Evolutionary conservation across 2,329 filamentous ascomycete genomes (phyloP), one percentile per base, ranked within the genome.

Genomic region (Penicillium griseofulvum): DNA sequence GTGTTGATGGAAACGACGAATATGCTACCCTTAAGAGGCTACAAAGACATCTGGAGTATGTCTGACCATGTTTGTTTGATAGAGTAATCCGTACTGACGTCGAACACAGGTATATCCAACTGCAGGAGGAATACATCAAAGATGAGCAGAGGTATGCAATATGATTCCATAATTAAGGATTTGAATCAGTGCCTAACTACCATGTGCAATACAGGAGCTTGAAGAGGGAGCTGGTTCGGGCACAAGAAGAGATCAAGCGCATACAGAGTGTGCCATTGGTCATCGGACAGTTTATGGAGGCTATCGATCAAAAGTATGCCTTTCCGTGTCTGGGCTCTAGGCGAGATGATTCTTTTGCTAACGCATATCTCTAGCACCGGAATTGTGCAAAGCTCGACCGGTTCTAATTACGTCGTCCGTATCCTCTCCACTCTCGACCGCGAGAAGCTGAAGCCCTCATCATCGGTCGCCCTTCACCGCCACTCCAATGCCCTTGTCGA

Each of bases 41-140:
- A 62, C 93, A 99, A 78, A 84, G 93, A 73, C 92, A 97, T 80
- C 80, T 97, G 67, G 94, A 99, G 87, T 97, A 83, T 67, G 85
- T 73, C 48, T 24, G 8, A 36, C 33, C 47, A 16, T 31, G 29
- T 41, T 14, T 28, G 19, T 41, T 31, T 11, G 26, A 55, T 50
- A 45, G 58, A n/a, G 24, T 47, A 39, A 34, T 41, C 34, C 43
- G 33, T 49, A 60, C 60, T 70, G 56, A 69, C 59, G 42, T 56
- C 49, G 52, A 41, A 37, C 57, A 60, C 66, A 91, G 88, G 75
- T 90, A 96, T 76, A 96, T 97, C 74, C 91, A 97, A 77, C 83
- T 99, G 67, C 94, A 99, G 79, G 94, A 99, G 78, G 94, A 99
- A 75, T 99, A 99, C 78, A 99, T 99, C 86, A 99, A 99, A 81